These are phyloP conservation scores for Juncus inflexus DNA, from an alignment of 176 grass and related monocot species.

Conservation along the genomic window DNA sequence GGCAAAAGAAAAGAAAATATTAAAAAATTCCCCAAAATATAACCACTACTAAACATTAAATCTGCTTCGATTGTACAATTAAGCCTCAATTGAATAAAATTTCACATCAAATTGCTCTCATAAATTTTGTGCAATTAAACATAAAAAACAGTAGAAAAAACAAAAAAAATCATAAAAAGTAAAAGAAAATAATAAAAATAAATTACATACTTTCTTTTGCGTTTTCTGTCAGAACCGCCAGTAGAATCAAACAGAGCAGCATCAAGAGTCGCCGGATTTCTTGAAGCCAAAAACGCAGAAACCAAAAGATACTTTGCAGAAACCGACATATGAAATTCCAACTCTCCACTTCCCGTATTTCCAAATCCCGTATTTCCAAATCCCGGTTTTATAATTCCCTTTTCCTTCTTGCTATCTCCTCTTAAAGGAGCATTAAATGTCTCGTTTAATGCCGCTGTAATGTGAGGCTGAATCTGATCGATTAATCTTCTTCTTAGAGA, in stretches of 20 bases:
- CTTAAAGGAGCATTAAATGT: conserved; percentile 64
- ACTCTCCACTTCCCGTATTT: conserved; percentile 31
- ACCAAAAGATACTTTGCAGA: conserved; percentile 81
- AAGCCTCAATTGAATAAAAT: not conserved
- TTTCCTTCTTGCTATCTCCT: conserved; percentile 26
- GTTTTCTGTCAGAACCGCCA: conserved; percentile 57
- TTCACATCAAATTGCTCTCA: conserved; percentile 1
- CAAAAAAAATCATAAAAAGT: not conserved
- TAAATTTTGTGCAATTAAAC: not conserved
- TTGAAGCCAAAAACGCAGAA: conserved; percentile 87
- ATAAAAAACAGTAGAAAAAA: conserved; percentile 9
- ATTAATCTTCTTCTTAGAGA: conserved; percentile 64
- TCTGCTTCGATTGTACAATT: no score
- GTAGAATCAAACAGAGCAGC: conserved; percentile 88
- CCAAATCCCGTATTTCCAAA: conserved; percentile 32
- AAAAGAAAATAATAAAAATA: not conserved
- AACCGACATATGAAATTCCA: conserved; percentile 91
- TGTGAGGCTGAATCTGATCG: conserved; percentile 69
- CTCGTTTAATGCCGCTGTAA: conserved; percentile 62
- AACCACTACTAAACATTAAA: no score
- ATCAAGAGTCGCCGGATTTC: conserved; percentile 87
- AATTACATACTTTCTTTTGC: conserved; percentile 70
- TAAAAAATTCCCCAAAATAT: not conserved
- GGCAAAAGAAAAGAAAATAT: not conserved
- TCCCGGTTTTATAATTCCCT: conserved; percentile 40